Evolutionary conservation across 768 basidiomycete species (phyloP).

Genomic region (Phylloporus sp.): DNA sequence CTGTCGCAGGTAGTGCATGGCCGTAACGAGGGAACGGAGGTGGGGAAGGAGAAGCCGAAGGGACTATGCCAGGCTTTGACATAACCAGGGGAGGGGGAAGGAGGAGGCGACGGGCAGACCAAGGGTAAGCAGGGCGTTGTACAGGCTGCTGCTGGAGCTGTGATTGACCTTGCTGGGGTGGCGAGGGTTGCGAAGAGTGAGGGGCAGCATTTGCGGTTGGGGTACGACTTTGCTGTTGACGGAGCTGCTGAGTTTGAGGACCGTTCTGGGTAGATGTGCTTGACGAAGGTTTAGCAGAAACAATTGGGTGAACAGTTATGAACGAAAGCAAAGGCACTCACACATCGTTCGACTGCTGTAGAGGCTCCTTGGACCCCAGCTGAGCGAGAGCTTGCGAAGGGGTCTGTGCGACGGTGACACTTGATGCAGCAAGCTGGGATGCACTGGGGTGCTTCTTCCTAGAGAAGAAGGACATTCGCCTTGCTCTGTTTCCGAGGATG

Average conservation of each 20-base stretch:
- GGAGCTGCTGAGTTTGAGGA: slow-evolving; percentile 33
- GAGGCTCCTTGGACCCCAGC: slow-evolving; percentile 35
- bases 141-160: slow-evolving; percentile 30
- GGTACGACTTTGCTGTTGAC: slow-evolving; percentile 35
- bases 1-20: slow-evolving; percentile 79
- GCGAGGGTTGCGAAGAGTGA: slow-evolving; percentile 30
- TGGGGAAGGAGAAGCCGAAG: slow-evolving; percentile 69
- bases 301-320: slow-evolving; percentile 1
- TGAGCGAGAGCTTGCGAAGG: slow-evolving; percentile 69
- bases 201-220: slow-evolving; percentile 27
- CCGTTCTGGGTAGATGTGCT: slow-evolving; percentile 22
- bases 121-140: slow-evolving; percentile 70
- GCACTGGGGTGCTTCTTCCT: slow-evolving; percentile 73
- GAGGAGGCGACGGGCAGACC: slow-evolving; percentile 71
- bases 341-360: slow-evolving; percentile 32
- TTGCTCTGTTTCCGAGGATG: slow-evolving; percentile 52
- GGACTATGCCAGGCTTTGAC: slow-evolving; percentile 58
- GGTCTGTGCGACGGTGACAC: slow-evolving; percentile 58
- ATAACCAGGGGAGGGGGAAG: slow-evolving; percentile 66
- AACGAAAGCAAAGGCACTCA: slow-evolving; percentile 27
- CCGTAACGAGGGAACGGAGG: slow-evolving; percentile 97
- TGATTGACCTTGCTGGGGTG: slow-evolving; percentile 31
- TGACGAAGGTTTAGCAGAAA: background rate
- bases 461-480: slow-evolving; percentile 93
- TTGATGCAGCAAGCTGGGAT: slow-evolving; percentile 39